Evolutionary conservation across 2,329 filamentous ascomycete genomes (phyloP), one percentile per base, ranked within the genome.

Genomic region (Clonostachys rhizophaga): DNA sequence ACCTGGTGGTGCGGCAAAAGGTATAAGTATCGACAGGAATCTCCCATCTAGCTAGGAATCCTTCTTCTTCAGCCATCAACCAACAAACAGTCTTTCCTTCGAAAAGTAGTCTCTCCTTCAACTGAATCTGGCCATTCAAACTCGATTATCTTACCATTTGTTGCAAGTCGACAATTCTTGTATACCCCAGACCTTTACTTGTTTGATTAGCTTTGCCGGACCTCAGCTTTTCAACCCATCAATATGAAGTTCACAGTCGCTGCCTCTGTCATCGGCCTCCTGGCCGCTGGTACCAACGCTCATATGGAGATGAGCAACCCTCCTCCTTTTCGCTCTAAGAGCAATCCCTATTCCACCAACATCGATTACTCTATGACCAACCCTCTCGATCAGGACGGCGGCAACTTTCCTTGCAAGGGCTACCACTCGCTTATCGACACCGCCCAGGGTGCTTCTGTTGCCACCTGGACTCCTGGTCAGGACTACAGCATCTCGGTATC

Each of bases 321-420:
- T 3, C 54, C 72, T 16, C 73, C 77, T 4, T 67, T 81, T 52
- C 64, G 64, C 42, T 77, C 74, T 60, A 76, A 74, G 63, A 64
- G 63, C 58, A 79, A 79, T 64, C 68, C 71, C 34, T 63, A 70
- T 53, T 63, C 70, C 45, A 59, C 46, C 42, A 62, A 74, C 47
- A 76, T 81, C 58, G 86, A 90, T 67, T 88, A 86, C 68, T 79
- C 77, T 55, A 87, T 88, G 67, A 87, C 82, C 36, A 76, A 73
- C 13, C 87, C 88, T 2, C 72, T 91, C 39, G 59, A 64, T 2
- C 57, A 70, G n/a, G 71, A 73, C 49, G 84, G 83, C 34, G 73
- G 75, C 44, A 77, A 90, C 63, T 91, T 81, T 58, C 84, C 87
- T 2, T 92, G 87, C 76, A 90, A 91, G 70, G 80, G 82, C 49